These are phyloP conservation scores for Cerioporus squamosus DNA, from an alignment of 1,284 basidiomycete species.

Conservation along the genomic window DNA sequence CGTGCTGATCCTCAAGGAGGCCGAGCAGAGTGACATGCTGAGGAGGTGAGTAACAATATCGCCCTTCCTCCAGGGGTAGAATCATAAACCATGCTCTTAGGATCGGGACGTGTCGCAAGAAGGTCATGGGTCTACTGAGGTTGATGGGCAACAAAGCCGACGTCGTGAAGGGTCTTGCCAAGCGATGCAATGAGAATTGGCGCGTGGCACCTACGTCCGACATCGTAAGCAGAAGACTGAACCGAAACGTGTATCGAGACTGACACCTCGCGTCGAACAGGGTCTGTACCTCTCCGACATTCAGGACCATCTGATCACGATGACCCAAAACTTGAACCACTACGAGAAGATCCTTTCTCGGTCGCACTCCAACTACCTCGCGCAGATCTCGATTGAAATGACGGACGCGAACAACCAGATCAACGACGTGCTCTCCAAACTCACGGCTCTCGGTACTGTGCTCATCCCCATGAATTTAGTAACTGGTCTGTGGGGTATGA, in stretches of 20 bases:
- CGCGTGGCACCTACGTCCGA: constrained; percentile 97
- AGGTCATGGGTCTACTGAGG: constrained; percentile 96
- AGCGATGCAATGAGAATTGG: constrained; percentile 99
- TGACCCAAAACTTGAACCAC: constrained; percentile 99
- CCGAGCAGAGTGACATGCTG: constrained; percentile 83
- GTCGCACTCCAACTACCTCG: constrained; percentile 99
- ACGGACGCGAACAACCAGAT: constrained; percentile 99
- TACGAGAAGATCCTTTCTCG: constrained; percentile 99
- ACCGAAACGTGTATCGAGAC: no score
- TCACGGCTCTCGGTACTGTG: constrained; percentile 97
- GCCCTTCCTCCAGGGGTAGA: not conserved
- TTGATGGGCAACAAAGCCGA: constrained; percentile 99
- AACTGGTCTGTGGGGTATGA: constrained; percentile 92
- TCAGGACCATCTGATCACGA: constrained; percentile 98
- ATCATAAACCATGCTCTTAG: constrained; percentile 43
- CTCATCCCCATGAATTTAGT: constrained; percentile 97
- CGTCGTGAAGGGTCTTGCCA: constrained; percentile 98
- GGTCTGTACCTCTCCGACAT: constrained; percentile 95
- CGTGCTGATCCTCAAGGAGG: constrained; percentile 92
- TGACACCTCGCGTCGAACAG: constrained; percentile 41
- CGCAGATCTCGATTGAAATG: constrained; percentile 99
- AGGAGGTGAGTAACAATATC: constrained; percentile 44
- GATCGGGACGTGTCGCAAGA: constrained; percentile 98
- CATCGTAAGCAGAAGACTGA: constrained; percentile 64
- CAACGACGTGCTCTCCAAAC: constrained; percentile 98